Percentiles rank a stretch among this genome's conserved stretches.
These are phyloP conservation scores for Dalbergia cochinchinensis DNA, from an alignment of 306 rosid genomes.

Conservation along the genomic window DNA sequence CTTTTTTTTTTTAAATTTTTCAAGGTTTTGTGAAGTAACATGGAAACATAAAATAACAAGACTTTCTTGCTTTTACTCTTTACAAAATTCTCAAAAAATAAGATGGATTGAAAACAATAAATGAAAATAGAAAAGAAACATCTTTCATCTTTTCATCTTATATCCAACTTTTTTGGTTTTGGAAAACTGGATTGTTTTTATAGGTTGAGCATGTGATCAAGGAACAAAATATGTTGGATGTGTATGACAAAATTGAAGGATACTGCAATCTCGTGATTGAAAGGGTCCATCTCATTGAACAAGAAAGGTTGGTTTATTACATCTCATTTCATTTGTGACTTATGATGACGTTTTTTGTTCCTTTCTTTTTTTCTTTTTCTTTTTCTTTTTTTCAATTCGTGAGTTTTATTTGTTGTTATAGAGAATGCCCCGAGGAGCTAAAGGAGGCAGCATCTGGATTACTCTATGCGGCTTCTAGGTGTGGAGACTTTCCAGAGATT, in stretches of 20 bases:
- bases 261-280: slow-evolving; percentile 75
- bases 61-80: no score
- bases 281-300: slow-evolving; percentile 80
- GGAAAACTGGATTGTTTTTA: background rate
- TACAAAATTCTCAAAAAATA: no score
- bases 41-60: no score
- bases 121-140: no score
- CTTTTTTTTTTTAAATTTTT: no score
- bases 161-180: background rate
- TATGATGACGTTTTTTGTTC: background rate
- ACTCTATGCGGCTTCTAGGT: slow-evolving; percentile 81
- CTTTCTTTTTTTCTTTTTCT: no score
- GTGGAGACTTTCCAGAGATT: slow-evolving; percentile 97
- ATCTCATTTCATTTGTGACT: background rate
- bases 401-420: slow-evolving; percentile 21
- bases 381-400: background rate
- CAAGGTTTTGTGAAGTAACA: no score
- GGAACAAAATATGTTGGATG: slow-evolving; percentile 86
- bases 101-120: no score
- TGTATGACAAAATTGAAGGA: slow-evolving; percentile 72
- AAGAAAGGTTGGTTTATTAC: slow-evolving; percentile 62
- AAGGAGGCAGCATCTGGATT: slow-evolving; percentile 78
- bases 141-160: background rate
- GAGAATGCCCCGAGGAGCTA: slow-evolving; percentile 86
- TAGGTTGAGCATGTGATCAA: slow-evolving; percentile 87